Percentiles rank a stretch among this genome's conserved stretches.
phyloP scores from a whole-genome alignment of 768 basidiomycete species.

The Leccinum pellstonianum region DNA sequence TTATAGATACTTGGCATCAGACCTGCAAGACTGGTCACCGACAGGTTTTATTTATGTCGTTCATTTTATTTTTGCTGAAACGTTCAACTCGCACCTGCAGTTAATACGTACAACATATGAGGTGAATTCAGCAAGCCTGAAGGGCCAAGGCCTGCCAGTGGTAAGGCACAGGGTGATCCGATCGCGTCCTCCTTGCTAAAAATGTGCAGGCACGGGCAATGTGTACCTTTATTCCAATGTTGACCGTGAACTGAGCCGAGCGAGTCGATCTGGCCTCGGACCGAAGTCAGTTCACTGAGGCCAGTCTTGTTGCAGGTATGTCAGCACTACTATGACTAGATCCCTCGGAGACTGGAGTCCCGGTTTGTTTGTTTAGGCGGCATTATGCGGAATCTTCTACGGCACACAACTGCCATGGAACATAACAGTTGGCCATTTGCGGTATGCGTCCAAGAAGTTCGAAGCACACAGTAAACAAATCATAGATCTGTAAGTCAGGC shows the following conservation, averaged over 20 bases:
- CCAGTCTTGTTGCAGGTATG: background rate
- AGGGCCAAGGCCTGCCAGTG: background rate
- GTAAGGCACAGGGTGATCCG: background rate
- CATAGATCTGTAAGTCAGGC: background rate
- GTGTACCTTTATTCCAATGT: background rate
- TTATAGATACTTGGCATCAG: too few relatives aligned
- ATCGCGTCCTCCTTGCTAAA: background rate
- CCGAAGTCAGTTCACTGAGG: background rate
- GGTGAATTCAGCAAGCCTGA: background rate
- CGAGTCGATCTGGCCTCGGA: background rate
- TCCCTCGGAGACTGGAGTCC: background rate
- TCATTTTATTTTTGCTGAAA: background rate
- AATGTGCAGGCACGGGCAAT: background rate
- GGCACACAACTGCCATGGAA: background rate
- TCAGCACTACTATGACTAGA: background rate
- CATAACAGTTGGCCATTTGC: background rate
- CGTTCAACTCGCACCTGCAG: background rate
- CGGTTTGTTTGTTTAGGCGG: background rate
- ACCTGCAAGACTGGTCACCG: background rate
- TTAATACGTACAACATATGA: background rate
- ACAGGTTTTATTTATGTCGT: background rate
- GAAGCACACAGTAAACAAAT: background rate
- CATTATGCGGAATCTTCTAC: background rate
- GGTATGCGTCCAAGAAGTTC: background rate
- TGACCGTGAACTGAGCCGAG: background rate